Percentiles rank a stretch among this genome's conserved stretches.
These are phyloP conservation scores for Verbascum thapsus DNA, from an alignment of 257 asterid genomes.

Conservation along the genomic window DNA sequence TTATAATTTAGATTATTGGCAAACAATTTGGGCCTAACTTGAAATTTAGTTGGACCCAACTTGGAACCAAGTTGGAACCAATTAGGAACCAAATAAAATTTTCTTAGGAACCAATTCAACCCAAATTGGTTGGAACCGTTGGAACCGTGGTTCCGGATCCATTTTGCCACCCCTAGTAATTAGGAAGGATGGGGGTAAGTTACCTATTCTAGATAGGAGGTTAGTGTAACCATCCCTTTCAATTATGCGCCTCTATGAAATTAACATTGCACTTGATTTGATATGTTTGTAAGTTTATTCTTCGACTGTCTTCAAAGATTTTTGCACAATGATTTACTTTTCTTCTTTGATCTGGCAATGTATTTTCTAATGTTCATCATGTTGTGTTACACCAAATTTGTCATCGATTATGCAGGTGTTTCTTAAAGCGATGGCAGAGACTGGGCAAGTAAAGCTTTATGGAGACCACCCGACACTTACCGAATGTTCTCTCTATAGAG, in stretches of 20 bases:
- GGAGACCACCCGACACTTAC: slow-evolving; percentile 89
- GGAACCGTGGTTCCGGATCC: too few species aligned
- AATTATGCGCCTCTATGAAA: not conserved
- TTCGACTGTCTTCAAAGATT: not conserved
- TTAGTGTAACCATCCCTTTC: not conserved
- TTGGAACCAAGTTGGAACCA: too few species aligned
- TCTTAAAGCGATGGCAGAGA: slow-evolving; percentile 97
- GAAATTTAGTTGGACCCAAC: too few species aligned
- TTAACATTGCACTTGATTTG: not conserved
- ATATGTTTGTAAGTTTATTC: not conserved
- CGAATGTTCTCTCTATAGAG: slow-evolving; percentile 80
- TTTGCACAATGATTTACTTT: not conserved
- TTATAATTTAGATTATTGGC: too few species aligned
- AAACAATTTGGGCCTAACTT: too few species aligned
- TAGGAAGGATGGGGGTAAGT: too few species aligned
- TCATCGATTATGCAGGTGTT: slow-evolving; percentile 59
- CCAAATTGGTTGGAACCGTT: too few species aligned
- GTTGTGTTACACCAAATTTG: not conserved
- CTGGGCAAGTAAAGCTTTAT: slow-evolving; percentile 87
- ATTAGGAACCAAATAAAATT: too few species aligned
- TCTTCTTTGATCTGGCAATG: slow-evolving; percentile 4
- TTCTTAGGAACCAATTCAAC: too few species aligned
- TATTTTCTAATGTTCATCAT: not conserved
- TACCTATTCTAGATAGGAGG: too few species aligned
- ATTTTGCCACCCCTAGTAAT: too few species aligned